A percentile compares a stretch with the other conserved stretches of the same genome.
Evolutionary conservation across 169 alveolate genomes (phyloP).

Genomic region (Plasmodium vinckei): DNA sequence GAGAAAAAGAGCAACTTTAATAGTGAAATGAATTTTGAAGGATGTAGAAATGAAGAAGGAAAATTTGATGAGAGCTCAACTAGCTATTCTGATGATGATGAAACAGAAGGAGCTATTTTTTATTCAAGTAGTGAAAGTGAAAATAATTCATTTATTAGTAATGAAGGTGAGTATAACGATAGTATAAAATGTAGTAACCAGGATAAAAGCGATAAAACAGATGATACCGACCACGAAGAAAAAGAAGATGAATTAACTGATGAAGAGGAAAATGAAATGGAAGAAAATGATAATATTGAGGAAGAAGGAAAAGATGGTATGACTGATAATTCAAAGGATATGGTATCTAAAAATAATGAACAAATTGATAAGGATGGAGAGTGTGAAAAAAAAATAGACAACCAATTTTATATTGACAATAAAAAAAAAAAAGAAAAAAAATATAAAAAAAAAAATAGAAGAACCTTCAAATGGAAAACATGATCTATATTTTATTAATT

Average conservation of each 20-base stretch:
- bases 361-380: not conserved
- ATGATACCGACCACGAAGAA: not conserved
- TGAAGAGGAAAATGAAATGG: not conserved
- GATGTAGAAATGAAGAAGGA: not conserved
- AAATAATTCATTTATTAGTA: not conserved
- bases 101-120: not conserved
- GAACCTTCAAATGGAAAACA: constrained; percentile 39
- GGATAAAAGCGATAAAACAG: no score
- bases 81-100: not conserved
- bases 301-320: not conserved
- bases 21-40: not conserved
- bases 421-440: constrained; percentile 25
- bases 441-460: constrained; percentile 43
- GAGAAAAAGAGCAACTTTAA: constrained; percentile 19
- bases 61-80: not conserved
- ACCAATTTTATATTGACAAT: not conserved
- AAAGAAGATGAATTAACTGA: constrained; percentile 2
- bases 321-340: constrained; percentile 1
- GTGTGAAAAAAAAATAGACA: not conserved
- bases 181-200: not conserved
- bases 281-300: constrained; percentile 5
- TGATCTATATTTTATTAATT: constrained; percentile 64
- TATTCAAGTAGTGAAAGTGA: no score
- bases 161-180: constrained; percentile 8
- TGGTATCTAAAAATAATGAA: not conserved